Evolutionary conservation across 768 basidiomycete genomes (phyloP), one percentile per base, ranked within the genome.

Genomic region (Agaricus subrufescens): DNA sequence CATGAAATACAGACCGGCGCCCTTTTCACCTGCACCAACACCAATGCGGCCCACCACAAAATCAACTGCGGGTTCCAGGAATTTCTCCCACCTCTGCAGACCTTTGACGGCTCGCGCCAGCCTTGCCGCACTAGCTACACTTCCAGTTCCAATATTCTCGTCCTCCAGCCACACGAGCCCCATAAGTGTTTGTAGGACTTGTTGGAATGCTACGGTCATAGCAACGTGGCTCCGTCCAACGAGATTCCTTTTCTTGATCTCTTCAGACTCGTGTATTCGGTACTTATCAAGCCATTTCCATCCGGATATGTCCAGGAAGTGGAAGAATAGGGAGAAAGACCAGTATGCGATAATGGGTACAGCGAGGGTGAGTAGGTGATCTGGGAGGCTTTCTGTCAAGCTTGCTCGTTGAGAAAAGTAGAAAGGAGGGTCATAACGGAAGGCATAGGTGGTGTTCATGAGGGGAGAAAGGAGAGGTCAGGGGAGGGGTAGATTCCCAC

Each of bases 321-420:
- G 86, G 74, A 97, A 98, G 67, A 90, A 69, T 49, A 87, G 72
- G 3, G 92, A 92, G 42, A 86, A 69, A 2, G 71, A 60, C 96
- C 97, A 99, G 75, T 98, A 98, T 3, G 83, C 84, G 53, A 89
- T 56, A 52, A 98, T 65, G 0, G 96, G 96, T 1, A 84, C 79
- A 3, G 83, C 76, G 46, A 96, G 75, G 15, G 91, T 81, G 26
- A 95, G 73, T 60, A 79, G 61, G 58, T 83, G 74, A 73, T 98
- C 96, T 1, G 88, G 78, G 50, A 95, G 59, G 34, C 73, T 68
- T 6, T 81, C 71, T 29, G 94, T 44, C 46, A 87, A 65, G 1
- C 73, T 67, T 15, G 73, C 69, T 27, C 75, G 71, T 38, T 71
- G 64, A 0, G 73, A 70, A 65, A 79, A 81, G 66, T 89, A 89